Base-by-base conservation (phyloP, 2,329 filamentous ascomycete species). In the Cercospora sesami region DNA sequence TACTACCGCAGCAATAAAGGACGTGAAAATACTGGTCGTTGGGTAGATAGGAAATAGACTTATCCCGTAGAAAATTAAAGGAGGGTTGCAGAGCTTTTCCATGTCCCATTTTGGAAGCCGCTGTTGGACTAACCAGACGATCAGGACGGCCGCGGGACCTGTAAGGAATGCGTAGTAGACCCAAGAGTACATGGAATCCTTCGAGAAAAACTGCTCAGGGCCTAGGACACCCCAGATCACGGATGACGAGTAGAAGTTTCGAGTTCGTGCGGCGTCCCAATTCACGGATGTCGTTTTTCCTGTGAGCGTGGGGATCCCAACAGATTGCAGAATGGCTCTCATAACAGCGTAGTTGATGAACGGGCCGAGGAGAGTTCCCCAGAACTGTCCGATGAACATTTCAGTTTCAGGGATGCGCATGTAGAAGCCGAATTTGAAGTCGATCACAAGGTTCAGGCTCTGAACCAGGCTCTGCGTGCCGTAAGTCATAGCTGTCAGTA, bases 351-450 rank as follows among this genome's bases (percentile, higher is more conserved):
- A 60, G 23, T 71, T 71, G 30, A 71, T 59, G 60, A 71, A 66
- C 21, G 69, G 68, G 9, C 63, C 65, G 4, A 71, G 18, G 14
- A 28, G 76, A 62, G 78, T 79, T n/a, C 78, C 78, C 55, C 76
- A 79, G 0, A 79, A 67, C 60, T 79, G 78, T 4, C 70, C 77
- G 61, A 73, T 73, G 58, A 80, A 79, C 77, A 80, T 79, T 67
- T 79, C 76, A 39, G 65, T 73, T 67, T 79, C 77, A 7, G 78
- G 78, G 23, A 80, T 78, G 67, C 79, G 79, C 77, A 80, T 79
- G 72, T 79, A 79, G 69, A 78, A 79, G 4, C 78, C 78, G 33
- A 80, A 79, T 57, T 80, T 80, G 68, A 77, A 79, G 64, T 79
- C 78, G 1, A 73, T 76, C 36, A 76, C 74, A 2, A 79, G 70